Percentiles rank a stretch among this genome's conserved stretches.
These are phyloP conservation scores for Schizopora paradoxa DNA, from an alignment of 1,284 basidiomycete genomes.

Conservation along the genomic window DNA sequence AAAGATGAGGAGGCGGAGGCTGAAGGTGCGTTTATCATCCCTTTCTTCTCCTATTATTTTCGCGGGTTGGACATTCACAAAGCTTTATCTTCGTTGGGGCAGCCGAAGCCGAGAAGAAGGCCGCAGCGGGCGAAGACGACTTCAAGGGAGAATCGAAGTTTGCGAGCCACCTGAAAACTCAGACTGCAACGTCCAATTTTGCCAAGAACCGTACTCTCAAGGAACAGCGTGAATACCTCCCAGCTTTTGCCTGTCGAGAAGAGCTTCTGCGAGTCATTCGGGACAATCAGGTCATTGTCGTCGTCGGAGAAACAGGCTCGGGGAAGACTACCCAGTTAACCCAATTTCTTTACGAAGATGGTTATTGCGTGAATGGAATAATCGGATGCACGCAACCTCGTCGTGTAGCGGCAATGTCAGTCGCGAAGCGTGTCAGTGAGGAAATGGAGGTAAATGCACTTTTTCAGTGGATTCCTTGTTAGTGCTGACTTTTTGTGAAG, in stretches of 20 bases:
- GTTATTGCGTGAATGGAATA: constrained; percentile 83
- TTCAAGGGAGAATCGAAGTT: constrained; percentile 97
- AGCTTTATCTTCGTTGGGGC: constrained; percentile 47
- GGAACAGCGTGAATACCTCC: constrained; percentile 94
- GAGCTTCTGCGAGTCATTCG: constrained; percentile 86
- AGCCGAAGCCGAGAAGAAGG: constrained; percentile 44
- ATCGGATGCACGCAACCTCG: constrained; percentile 96
- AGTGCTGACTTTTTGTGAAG: constrained; percentile 30
- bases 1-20: constrained; percentile 90
- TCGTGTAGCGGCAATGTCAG: constrained; percentile 97
- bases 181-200: constrained; percentile 78
- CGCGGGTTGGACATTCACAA: constrained; percentile 73
- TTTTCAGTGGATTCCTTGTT: background rate
- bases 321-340: constrained; percentile 93
- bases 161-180: constrained; percentile 81
- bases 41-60: constrained; percentile 20
- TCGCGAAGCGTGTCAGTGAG: constrained; percentile 97
- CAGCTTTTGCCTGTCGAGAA: constrained; percentile 96
- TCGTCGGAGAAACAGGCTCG: constrained; percentile 94
- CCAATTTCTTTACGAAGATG: constrained; percentile 94
- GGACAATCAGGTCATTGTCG: constrained; percentile 95
- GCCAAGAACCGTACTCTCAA: constrained; percentile 81
- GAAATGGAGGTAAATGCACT: constrained; percentile 74
- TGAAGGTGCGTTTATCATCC: constrained; percentile 54
- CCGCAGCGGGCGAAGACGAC: constrained; percentile 56